These are phyloP conservation scores for Hericium rajendrae DNA, from an alignment of 768 basidiomycete species.

Conservation along the genomic window DNA sequence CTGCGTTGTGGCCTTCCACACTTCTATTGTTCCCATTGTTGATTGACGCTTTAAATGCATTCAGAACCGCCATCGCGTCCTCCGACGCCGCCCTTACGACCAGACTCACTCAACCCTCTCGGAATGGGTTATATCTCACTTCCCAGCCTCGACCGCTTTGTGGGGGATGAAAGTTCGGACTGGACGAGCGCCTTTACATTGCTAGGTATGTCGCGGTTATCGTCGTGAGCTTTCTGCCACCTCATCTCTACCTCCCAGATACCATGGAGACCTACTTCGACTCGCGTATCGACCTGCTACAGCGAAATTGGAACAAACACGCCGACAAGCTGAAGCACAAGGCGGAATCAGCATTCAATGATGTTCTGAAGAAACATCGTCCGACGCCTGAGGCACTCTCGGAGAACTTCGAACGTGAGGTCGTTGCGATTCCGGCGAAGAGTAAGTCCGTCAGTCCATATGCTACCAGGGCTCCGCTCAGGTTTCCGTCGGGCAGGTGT, in stretches of 20 bases:
- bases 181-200: conserved; percentile 80
- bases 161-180: conserved; percentile 65
- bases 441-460: conserved; percentile 33
- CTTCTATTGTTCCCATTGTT: neutral
- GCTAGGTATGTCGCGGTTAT: conserved; percentile 44
- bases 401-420: conserved; percentile 78
- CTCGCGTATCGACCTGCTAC: conserved; percentile 74
- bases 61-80: conserved; percentile 21
- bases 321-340: conserved; percentile 73
- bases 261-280: conserved; percentile 95
- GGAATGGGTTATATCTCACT: conserved; percentile 50
- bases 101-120: conserved; percentile 19
- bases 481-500: conserved; percentile 43
- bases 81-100: conserved; percentile 23
- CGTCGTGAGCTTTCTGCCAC: no score
- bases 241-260: conserved; percentile 35
- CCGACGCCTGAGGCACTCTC: conserved; percentile 54
- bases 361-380: conserved; percentile 50
- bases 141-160: conserved; percentile 59
- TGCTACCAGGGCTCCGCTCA: neutral
- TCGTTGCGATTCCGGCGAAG: conserved; percentile 81
- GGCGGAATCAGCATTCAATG: conserved; percentile 59
- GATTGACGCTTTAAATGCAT: neutral
- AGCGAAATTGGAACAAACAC: conserved; percentile 81
- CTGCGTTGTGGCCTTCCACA: neutral